phyloP scores from a whole-genome alignment of 768 basidiomycete species.

The Termitomyces sp. region DNA sequence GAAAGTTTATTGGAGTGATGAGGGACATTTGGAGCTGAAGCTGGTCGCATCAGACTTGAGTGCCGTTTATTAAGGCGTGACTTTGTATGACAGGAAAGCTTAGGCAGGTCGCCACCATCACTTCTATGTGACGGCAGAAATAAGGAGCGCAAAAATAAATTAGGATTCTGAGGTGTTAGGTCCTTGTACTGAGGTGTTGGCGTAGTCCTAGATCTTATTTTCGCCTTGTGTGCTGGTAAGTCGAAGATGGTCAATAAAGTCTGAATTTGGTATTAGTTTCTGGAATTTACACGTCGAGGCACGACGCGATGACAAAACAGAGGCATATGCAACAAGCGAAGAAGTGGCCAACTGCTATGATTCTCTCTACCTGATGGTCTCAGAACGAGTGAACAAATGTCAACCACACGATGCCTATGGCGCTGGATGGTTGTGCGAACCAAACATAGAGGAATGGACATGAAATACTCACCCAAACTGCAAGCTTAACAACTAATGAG shows the following conservation, averaged over 20 bases:
- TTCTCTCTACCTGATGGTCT: neutral
- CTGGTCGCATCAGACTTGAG: conserved; percentile 26
- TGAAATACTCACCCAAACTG: conserved; percentile 46
- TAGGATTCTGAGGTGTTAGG: conserved; percentile 5
- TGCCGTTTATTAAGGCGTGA: conserved; percentile 11
- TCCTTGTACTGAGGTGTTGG: neutral
- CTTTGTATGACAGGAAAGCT: conserved; percentile 6
- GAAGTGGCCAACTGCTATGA: neutral
- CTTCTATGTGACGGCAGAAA: conserved; percentile 6
- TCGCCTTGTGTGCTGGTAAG: conserved; percentile 52
- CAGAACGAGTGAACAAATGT: neutral
- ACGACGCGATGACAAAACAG: neutral
- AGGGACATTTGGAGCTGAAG: conserved; percentile 33
- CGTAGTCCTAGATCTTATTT: conserved; percentile 31
- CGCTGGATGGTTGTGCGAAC: neutral
- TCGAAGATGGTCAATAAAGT: conserved; percentile 60
- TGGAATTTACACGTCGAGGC: neutral
- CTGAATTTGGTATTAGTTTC: conserved; percentile 29
- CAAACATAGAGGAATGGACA: neutral
- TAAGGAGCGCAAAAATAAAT: conserved; percentile 21
- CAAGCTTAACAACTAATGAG: conserved; percentile 52
- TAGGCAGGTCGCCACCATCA: conserved; percentile 9
- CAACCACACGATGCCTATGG: neutral
- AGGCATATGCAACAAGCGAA: neutral
- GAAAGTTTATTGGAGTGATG: conserved; percentile 5